Evolutionary conservation across 257 asterid species (phyloP).

Genomic region (Catharanthus roseus): DNA sequence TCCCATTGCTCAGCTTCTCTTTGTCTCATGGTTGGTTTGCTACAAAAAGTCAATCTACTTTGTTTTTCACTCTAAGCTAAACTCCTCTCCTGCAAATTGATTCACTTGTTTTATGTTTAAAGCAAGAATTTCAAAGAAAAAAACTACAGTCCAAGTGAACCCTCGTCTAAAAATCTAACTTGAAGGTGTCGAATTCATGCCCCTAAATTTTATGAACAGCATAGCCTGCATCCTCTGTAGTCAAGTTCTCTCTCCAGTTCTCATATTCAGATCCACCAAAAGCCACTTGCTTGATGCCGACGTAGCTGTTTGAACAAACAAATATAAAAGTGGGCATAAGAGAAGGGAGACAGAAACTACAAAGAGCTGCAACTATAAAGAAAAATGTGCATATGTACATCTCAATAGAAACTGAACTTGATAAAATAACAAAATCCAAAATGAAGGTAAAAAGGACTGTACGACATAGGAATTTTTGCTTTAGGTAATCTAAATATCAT

Average conservation of each 20-base stretch:
- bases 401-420: neutral
- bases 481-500: neutral
- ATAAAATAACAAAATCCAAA: neutral
- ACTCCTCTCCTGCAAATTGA: no score
- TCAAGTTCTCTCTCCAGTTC: slow-evolving; percentile 74
- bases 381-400: neutral
- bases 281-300: slow-evolving; percentile 83
- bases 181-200: neutral
- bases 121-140: no score
- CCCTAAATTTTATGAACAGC: slow-evolving; percentile 72
- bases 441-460: neutral
- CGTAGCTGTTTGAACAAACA: slow-evolving; percentile 41
- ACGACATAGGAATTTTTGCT: neutral
- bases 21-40: no score
- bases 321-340: neutral
- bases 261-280: slow-evolving; percentile 86
- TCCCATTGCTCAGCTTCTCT: no score
- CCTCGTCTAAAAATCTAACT: neutral
- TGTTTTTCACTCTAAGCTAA: no score
- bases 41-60: no score
- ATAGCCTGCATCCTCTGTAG: slow-evolving; percentile 73
- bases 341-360: neutral
- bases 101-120: no score
- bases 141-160: no score
- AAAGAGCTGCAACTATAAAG: neutral